phyloP scores from a whole-genome alignment of 257 asterid species.

The Solanum phureja region DNA sequence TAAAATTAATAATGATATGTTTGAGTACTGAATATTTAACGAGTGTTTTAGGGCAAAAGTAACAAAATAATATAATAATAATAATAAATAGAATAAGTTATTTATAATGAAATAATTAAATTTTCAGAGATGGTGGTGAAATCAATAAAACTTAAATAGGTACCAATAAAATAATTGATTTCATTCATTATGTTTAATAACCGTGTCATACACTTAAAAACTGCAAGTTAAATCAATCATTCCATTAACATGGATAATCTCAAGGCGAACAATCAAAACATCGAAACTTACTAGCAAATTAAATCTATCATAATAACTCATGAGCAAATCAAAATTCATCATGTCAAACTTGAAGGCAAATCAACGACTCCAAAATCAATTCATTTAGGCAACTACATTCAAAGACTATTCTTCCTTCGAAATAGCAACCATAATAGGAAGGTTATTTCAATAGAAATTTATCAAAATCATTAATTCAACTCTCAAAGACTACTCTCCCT shows the following conservation, averaged over 20 bases:
- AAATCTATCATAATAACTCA: background rate
- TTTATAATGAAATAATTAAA: too few relatives aligned
- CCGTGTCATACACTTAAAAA: background rate
- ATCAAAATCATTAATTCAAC: background rate
- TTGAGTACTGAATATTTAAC: background rate
- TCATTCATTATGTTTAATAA: too few relatives aligned
- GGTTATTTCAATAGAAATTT: background rate
- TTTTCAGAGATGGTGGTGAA: background rate
- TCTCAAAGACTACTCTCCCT: background rate
- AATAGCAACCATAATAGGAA: background rate
- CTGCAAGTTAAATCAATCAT: too few relatives aligned
- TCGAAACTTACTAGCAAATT: too few relatives aligned
- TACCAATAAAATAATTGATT: too few relatives aligned
- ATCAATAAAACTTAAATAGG: background rate
- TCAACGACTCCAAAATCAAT: background rate
- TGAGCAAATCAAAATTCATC: background rate
- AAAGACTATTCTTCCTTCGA: background rate
- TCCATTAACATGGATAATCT: too few relatives aligned
- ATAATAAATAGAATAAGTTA: too few relatives aligned
- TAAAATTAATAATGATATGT: too few relatives aligned
- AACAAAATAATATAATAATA: too few relatives aligned
- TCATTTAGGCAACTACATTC: background rate
- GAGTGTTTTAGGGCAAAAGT: background rate
- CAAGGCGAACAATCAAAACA: background rate
- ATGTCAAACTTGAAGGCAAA: background rate